Evolutionary conservation across 2,329 filamentous ascomycete species (phyloP), one percentile per base, ranked within the genome.

Genomic region (Colletotrichum tofieldiae): DNA sequence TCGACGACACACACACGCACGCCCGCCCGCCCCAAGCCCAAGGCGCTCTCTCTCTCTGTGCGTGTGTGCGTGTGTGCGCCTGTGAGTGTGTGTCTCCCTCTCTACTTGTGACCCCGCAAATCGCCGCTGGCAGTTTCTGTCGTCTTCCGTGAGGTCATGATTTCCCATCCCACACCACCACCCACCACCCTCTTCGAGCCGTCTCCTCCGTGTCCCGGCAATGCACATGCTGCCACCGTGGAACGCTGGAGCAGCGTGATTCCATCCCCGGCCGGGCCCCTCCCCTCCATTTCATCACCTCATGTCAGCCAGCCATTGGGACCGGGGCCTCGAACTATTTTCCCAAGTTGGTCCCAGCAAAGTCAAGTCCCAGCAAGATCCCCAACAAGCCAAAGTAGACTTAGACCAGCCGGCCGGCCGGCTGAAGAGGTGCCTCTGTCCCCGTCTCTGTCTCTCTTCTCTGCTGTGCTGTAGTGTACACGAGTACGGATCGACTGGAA

Each of bases 231-330:
- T 72, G 56, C 65, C 65, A 72, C 65, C 52, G 51, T 63, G 69
- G 69, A 63, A 72, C 59, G 69, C 69, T 63, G 65, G 69, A 72
- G 45, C 41, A 37, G 52, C 45, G 69, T 72, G 69, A 72, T 56
- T 64, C 65, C 18, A 47, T 37, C 39, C 51, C 62, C 51, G 41
- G 62, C 62, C 26, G 26, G 51, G 51, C 51, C 62, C 37, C 62
- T 58, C 52, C 62, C 62, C 67, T 58, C 63, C 55, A 49, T 71
- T 54, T 56, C 49, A 45, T 45, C 62, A 60, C 56, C 39, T 67
- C 67, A 66, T 56, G 63, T 71, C 67, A 37, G 47, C 62, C 67
- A 66, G 52, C 67, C 67, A 61, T 61, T 37, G 32, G 37, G 29
- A 55, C 52, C 32, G 52, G 52, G 52, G 52, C 29, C 52, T 35